Conservation (phyloP, 768 basidiomycete genomes). For the Termitomyces sp. region DNA sequence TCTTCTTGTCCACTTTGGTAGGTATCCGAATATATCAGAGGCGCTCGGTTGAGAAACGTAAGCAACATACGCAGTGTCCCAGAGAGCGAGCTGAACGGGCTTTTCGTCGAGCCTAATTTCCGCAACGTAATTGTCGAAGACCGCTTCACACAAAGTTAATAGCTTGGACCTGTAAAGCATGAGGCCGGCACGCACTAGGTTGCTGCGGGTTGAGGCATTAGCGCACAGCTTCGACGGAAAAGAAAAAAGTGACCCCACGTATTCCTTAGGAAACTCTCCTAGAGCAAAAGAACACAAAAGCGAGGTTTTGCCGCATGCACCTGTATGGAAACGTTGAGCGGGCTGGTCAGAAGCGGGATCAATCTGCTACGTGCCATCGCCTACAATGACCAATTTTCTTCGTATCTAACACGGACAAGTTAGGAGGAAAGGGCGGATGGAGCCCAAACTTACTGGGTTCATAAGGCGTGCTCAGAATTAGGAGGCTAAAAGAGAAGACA, state of each 20-base stretch:
- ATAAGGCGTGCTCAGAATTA: slow-evolving; percentile 3
- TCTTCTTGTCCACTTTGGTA: slow-evolving; percentile 88
- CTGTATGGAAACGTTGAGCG: slow-evolving; percentile 34
- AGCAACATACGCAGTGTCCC: slow-evolving; percentile 94
- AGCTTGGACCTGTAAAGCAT: slow-evolving; percentile 11
- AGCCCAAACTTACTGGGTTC: slow-evolving; percentile 45
- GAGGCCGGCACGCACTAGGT: slow-evolving; percentile 44
- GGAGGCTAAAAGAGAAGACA: slow-evolving; percentile 11
- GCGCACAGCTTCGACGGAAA: slow-evolving; percentile 5
- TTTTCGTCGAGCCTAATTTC: slow-evolving; percentile 98
- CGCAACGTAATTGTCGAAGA: slow-evolving; percentile 98
- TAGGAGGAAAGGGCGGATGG: slow-evolving; percentile 2
- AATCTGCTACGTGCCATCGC: slow-evolving; percentile 69
- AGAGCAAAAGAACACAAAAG: slow-evolving; percentile 88
- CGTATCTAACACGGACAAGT: slow-evolving; percentile 58
- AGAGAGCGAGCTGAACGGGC: slow-evolving; percentile 92
- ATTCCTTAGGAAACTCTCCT: slow-evolving; percentile 95
- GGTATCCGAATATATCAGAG: slow-evolving; percentile 5
- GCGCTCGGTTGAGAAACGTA: slow-evolving; percentile 7
- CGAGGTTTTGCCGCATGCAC: slow-evolving; percentile 96
- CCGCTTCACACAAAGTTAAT: slow-evolving; percentile 49
- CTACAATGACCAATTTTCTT: slow-evolving; percentile 94
- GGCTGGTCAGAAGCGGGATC: slow-evolving; percentile 6
- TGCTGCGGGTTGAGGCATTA: slow-evolving; percentile 32
- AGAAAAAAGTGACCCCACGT: slow-evolving; percentile 52